Evolutionary conservation across 2,329 filamentous ascomycete species (phyloP), one percentile per base, ranked within the genome.

Genomic region (Fusarium sp.): DNA sequence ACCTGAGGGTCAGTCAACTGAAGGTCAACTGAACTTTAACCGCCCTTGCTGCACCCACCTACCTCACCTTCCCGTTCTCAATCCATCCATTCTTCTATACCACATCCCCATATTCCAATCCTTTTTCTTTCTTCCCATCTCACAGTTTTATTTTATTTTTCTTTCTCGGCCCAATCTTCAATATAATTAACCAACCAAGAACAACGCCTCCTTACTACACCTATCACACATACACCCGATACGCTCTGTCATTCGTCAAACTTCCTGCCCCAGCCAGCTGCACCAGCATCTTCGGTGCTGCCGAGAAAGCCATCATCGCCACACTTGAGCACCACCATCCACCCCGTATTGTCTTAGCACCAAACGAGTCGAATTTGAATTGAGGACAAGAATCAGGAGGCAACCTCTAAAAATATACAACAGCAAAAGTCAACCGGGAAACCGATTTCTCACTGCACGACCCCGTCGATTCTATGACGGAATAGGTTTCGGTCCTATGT

Each of bases 231-330:
- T 50, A 62, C 59, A 47, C 68, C 64, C 58, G 62, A 47, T 55
- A 55, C 63, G 68, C 62, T 32, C 62, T 75, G 58, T 55, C 52
- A 75, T 75, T 75, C 73, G 73, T 62, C 62, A 34, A 27, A 49
- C 38, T 49, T 24, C 29, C 43, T 66, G 32, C 66, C 59, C 54
- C 65, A 57, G 67, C 61, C 71, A 75, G 67, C 70, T 69, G 70
- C 68, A 70, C 63, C 59, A 70, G 70, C 67, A 71, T 74, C 70
- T 69, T 69, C 70, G 73, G 16, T 46, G 56, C 58, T 56, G 62
- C 57, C 62, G 73, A 72, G 75, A 76, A 71, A 71, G 63, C 65
- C 60, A 69, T 77, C 63, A 72, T 73, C 75, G 75, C 73, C 67
- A 63, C 47, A 38, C 34, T 34, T 34, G 8, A 34, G 27, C 29